A percentile compares a stretch with the other conserved stretches of the same genome.
phyloP scores from a whole-genome alignment of 208 protist genomes.

The Trypanosoma conorhini region DNA sequence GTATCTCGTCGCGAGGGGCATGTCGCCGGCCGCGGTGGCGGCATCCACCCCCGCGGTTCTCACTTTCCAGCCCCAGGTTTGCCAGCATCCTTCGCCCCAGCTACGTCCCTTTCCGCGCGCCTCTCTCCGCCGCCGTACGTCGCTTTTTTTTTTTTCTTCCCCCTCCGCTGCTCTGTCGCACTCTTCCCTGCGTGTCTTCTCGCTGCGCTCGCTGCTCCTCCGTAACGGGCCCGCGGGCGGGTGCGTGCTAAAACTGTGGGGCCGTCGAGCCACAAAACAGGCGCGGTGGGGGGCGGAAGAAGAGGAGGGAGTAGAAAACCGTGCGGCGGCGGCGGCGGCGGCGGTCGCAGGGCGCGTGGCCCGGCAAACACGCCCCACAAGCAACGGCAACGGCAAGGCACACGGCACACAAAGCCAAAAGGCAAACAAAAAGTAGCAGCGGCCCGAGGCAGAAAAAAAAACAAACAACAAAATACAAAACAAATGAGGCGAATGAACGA shows the following conservation, averaged over 20 bases:
- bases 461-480: slow-evolving; percentile 1
- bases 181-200: neutral
- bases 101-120: neutral
- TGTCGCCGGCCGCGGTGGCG: slow-evolving; percentile 59
- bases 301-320: neutral
- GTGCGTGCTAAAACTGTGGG: too few relatives aligned
- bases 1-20: slow-evolving; percentile 46
- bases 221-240: too few relatives aligned
- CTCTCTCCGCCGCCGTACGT: neutral
- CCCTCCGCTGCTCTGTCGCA: neutral
- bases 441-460: neutral
- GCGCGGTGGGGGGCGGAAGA: too few relatives aligned
- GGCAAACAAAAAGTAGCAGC: slow-evolving; percentile 15
- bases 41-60: slow-evolving; percentile 33
- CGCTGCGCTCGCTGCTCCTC: neutral
- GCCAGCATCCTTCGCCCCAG: slow-evolving; percentile 22
- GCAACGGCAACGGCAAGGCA: neutral
- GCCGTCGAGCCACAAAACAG: too few relatives aligned
- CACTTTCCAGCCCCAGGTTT: slow-evolving; percentile 56
- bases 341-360: too few relatives aligned
- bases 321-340: too few relatives aligned
- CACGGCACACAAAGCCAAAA: neutral
- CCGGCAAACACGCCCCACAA: neutral
- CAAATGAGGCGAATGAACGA: neutral
- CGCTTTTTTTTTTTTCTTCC: slow-evolving; percentile 2